phyloP scores from a whole-genome alignment of 1,284 basidiomycete species.

The Ustilago esculenta region DNA sequence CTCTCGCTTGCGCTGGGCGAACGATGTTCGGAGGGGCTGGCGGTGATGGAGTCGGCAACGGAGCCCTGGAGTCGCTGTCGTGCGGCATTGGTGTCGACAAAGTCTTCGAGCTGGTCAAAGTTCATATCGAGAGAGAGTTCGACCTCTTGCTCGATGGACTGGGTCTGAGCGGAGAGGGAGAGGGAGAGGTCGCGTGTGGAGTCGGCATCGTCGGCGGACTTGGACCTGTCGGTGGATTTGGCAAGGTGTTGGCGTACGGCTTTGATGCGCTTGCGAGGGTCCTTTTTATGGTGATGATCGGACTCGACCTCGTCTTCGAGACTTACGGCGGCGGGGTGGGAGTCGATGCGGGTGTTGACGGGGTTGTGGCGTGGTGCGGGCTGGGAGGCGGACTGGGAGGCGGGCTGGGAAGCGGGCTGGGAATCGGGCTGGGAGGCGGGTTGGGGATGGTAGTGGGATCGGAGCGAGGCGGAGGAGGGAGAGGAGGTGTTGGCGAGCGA shows the following conservation, averaged over 20 bases:
- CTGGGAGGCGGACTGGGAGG: too few species aligned
- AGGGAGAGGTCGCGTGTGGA: conserved; percentile 11
- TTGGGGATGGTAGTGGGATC: conserved; percentile 27
- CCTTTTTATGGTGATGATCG: conserved; percentile 31
- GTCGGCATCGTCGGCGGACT: conserved; percentile 26
- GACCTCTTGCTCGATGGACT: conserved; percentile 44
- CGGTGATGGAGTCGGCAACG: conserved; percentile 24
- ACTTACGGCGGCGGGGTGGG: conserved; percentile 29
- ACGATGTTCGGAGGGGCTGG: conserved; percentile 33
- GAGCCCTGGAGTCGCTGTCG: conserved; percentile 46
- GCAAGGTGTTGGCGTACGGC: conserved; percentile 44
- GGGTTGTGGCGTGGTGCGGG: conserved; percentile 25
- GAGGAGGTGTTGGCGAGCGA: conserved; percentile 18
- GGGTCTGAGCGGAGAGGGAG: conserved; percentile 24
- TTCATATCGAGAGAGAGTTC: conserved; percentile 76
- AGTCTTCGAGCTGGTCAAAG: conserved; percentile 82
- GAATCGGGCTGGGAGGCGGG: too few species aligned
- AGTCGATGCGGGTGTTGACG: conserved; percentile 22
- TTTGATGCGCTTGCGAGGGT: conserved; percentile 40
- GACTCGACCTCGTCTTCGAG: conserved; percentile 44
- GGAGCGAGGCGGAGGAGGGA: conserved; percentile 29
- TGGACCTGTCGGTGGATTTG: conserved; percentile 17
- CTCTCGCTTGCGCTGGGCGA: conserved; percentile 35
- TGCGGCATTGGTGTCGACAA: conserved; percentile 72
- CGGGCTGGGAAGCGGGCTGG: conserved; percentile 18